These are phyloP conservation scores for Rehmannia glutinosa DNA, from an alignment of 257 asterid species.

Conservation along the genomic window DNA sequence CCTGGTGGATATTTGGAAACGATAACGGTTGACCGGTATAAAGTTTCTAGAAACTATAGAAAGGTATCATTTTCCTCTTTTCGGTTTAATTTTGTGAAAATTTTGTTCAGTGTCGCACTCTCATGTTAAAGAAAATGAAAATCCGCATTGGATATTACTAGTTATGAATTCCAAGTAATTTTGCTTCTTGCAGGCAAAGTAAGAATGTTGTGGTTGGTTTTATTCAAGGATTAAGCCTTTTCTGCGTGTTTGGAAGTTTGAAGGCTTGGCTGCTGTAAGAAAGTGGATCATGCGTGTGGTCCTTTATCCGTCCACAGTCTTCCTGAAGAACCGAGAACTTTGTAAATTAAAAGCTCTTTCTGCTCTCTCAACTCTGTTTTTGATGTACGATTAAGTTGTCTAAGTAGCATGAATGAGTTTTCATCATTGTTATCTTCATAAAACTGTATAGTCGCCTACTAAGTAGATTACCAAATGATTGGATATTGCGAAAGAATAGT, in stretches of 20 bases:
- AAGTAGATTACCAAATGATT: neutral
- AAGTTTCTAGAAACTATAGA: neutral
- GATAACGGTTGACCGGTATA: neutral
- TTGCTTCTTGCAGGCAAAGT: slow-evolving; percentile 2
- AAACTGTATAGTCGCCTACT: neutral
- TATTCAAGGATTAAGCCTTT: neutral
- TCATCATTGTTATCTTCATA: neutral
- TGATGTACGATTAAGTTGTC: neutral
- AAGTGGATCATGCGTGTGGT: neutral
- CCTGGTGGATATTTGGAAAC: neutral
- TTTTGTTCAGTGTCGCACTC: neutral
- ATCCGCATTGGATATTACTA: neutral
- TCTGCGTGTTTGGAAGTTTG: neutral
- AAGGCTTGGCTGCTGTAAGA: neutral
- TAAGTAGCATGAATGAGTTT: neutral
- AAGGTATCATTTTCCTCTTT: neutral
- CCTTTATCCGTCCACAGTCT: neutral
- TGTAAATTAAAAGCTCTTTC: neutral
- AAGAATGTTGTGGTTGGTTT: neutral
- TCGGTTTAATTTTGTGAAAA: neutral
- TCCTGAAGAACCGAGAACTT: neutral
- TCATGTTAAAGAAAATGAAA: neutral
- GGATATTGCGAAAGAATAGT: neutral
- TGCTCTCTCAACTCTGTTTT: neutral
- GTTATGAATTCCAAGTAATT: neutral